Evolutionary conservation across 2,329 filamentous ascomycete species (phyloP), one percentile per base, ranked within the genome.

Genomic region (Alternaria tenuissima): DNA sequence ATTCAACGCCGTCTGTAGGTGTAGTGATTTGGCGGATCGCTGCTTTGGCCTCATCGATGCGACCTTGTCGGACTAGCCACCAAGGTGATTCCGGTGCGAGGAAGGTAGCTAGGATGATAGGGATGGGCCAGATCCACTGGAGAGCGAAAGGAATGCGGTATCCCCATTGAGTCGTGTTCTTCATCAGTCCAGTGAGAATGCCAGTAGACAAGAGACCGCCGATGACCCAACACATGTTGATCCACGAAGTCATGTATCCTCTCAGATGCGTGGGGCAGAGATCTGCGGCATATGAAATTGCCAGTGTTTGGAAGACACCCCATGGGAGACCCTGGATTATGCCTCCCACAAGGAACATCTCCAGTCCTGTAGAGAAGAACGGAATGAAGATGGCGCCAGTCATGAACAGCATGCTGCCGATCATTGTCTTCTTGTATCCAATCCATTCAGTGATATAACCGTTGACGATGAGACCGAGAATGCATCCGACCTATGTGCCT

Each of bases 121-220:
- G 88, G 14, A 89, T 69, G 0, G 89, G 89, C 89, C 89, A 91
- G 79, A 91, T 88, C 89, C 89, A 92, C 77, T 92, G 89, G 28
- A 92, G 79, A 0, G 85, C 88, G 65, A 90, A 91, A 1, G 73
- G 73, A 20, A 90, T 87, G 36, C 87, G 83, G 73, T 88, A 90
- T 0, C 86, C 85, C 87, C 87, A 89, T 73, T 91, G 82, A 63
- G 89, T 87, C 3, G 84, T 77, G 49, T 88, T 85, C 72, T 84
- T 81, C 53, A 90, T 79, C 81, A 91, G 87, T 52, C 85, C 83
- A 74, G 86, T 87, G 67, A 91, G 88, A 58, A 91, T 88, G 14
- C 88, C 88, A 53, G 89, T 89, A 26, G 87, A 88, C 52, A 92
- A 87, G 59, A 89, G 82, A 74, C 91, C 89, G 14, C 89, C 69